Conservation (phyloP, 2,329 filamentous ascomycete genomes). For the Phaeosphaeriaceae sp. region DNA sequence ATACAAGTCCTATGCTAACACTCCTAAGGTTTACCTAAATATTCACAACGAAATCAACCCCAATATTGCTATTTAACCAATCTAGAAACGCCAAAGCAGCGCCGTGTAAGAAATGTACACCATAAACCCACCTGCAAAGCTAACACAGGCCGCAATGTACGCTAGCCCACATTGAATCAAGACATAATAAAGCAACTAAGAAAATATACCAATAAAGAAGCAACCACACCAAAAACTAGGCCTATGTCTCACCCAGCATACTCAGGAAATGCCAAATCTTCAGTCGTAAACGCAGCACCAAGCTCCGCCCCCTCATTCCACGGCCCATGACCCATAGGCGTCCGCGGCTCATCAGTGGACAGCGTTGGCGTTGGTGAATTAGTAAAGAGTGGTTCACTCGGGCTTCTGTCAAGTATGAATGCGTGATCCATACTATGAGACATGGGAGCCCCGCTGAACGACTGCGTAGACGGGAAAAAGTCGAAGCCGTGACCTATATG, state of each 20-base stretch:
- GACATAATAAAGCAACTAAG: no score
- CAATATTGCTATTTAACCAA: no score
- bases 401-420: slow-evolving; percentile 27
- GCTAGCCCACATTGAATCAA: no score
- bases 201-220: not conserved
- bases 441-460: no score
- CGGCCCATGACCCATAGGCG: slow-evolving; percentile 17
- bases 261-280: slow-evolving; percentile 11
- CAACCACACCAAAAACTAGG: not conserved
- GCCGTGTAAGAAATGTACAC: no score
- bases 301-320: slow-evolving; percentile 22
- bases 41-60: no score
- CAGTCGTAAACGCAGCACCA: slow-evolving; percentile 9
- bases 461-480: no score
- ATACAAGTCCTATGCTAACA: no score
- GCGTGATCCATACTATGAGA: slow-evolving; percentile 13
- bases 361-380: slow-evolving; percentile 30
- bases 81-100: no score
- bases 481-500: not conserved
- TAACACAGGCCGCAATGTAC: no score
- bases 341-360: slow-evolving; percentile 25
- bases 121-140: no score
- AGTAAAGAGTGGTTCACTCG: slow-evolving; percentile 30
- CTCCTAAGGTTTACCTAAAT: no score
- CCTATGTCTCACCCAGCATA: slow-evolving; percentile 4